phyloP scores from a whole-genome alignment of 768 basidiomycete species.

The Amanita pseudoporphyria region DNA sequence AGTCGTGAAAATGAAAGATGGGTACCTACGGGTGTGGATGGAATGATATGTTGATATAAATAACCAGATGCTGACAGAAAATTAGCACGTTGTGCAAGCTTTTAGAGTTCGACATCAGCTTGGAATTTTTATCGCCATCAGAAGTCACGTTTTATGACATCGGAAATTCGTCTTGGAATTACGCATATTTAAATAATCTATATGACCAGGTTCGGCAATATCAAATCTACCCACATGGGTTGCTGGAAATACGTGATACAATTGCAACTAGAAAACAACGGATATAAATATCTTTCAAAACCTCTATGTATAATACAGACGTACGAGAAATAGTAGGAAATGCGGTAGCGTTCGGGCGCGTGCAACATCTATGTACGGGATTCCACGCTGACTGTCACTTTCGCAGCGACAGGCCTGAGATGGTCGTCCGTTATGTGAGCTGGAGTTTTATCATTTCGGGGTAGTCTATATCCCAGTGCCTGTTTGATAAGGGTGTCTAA shows the following conservation, averaged over 20 bases:
- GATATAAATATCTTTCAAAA: not conserved
- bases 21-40: no score
- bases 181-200: not conserved
- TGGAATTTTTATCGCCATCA: not conserved
- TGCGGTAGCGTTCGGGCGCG: not conserved
- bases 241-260: not conserved
- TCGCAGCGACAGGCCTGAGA: slow-evolving; percentile 34
- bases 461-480: slow-evolving; percentile 26
- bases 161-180: not conserved
- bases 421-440: slow-evolving; percentile 31
- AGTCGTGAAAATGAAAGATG: no score
- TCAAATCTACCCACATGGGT: not conserved
- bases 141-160: not conserved
- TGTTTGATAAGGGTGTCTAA: slow-evolving; percentile 5
- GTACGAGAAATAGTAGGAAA: not conserved
- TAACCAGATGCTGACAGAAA: no score
- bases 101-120: not conserved
- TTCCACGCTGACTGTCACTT: slow-evolving; percentile 17
- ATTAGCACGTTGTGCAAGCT: not conserved
- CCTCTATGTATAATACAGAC: not conserved
- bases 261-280: not conserved
- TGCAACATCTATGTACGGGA: not conserved
- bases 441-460: slow-evolving; percentile 29
- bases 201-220: not conserved
- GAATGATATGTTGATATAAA: no score